A percentile compares a stretch with the other conserved stretches of the same genome.
phyloP scores from a whole-genome alignment of 305 asterid species.

The Fraxinus angustifolia region DNA sequence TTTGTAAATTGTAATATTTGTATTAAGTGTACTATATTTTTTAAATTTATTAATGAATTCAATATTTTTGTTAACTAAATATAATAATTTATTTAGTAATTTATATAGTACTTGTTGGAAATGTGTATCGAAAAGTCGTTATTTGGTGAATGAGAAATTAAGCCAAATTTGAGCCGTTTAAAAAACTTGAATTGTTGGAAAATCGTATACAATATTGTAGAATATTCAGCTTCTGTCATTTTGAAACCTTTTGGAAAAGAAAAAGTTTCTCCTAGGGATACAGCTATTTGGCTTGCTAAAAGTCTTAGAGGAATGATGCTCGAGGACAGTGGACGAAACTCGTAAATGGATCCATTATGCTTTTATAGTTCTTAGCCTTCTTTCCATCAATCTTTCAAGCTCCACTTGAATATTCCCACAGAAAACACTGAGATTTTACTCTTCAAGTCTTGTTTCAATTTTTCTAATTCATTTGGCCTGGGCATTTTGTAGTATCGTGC shows the following conservation, averaged over 20 bases:
- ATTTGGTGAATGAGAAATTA: too few species aligned
- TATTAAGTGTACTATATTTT: too few species aligned
- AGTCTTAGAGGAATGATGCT: constrained; percentile 98
- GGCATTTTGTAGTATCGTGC: constrained; percentile 27
- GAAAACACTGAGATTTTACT: background rate
- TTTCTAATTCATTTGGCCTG: constrained; percentile 3
- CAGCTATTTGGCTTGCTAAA: constrained; percentile 95
- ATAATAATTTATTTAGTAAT: too few species aligned
- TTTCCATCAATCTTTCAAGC: background rate
- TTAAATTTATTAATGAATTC: too few species aligned
- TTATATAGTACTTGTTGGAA: too few species aligned
- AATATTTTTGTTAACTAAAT: too few species aligned
- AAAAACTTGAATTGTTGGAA: too few species aligned
- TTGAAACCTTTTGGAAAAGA: constrained; percentile 89
- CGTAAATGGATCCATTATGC: constrained; percentile 3
- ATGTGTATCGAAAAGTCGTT: too few species aligned
- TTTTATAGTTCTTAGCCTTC: constrained; percentile 11
- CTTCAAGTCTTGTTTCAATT: background rate
- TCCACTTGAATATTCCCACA: background rate
- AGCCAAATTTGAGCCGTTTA: too few species aligned
- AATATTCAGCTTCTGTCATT: constrained; percentile 39
- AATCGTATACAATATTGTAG: too few species aligned
- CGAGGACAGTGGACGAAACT: constrained; percentile 58
- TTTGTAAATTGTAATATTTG: too few species aligned
- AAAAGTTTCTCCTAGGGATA: constrained; percentile 97